Evolutionary conservation across 768 basidiomycete species (phyloP), one percentile per base, ranked within the genome.

Genomic region (Tricholoma furcatifolium): DNA sequence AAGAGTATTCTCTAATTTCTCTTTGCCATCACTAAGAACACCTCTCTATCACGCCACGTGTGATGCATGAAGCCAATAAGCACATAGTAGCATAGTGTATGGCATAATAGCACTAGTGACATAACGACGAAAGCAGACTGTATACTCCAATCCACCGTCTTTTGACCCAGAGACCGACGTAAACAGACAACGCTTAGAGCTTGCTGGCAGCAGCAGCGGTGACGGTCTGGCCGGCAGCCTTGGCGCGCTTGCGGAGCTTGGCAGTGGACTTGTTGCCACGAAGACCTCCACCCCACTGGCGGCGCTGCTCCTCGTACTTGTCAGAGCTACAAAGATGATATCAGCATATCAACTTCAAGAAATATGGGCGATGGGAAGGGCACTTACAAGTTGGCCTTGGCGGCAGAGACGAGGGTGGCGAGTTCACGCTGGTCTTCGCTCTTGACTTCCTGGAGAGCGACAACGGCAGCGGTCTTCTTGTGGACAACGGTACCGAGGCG

Each of bases 401-500:
- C 84, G 55, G 96, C 94, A 62, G 85, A 87, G 67, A 98, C 80
- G 65, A 98, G 81, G 60, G 89, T 98, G 39, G 93, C 87, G 50
- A 98, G 87, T 56, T 98, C 95, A 57, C 90, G 86, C 68, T 87
- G 79, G 76, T 98, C 96, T 74, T 98, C 96, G 69, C 86, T 88
- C 76, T 84, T 85, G 65, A 99, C 96, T 18, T 99, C 96, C 74
- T 94, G 91, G 55, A 99, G 72, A 36, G 91, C 88, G 50, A 97
- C 74, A 48, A 95, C 88, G 49, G 95, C 88, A 42, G 94, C 87
- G 47, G 94, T 98, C 85, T 98, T 98, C 86, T 97, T 97, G 83
- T 97, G 92, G 36, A 95, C 93, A 57, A 98, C 93, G 6, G 95
- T 93, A 62, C 96, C 96, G 66, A 98, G 91, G 69, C 96, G 91